Base-by-base conservation (phyloP, 140 eudicot genomes). In the Eryngium alpinum region DNA sequence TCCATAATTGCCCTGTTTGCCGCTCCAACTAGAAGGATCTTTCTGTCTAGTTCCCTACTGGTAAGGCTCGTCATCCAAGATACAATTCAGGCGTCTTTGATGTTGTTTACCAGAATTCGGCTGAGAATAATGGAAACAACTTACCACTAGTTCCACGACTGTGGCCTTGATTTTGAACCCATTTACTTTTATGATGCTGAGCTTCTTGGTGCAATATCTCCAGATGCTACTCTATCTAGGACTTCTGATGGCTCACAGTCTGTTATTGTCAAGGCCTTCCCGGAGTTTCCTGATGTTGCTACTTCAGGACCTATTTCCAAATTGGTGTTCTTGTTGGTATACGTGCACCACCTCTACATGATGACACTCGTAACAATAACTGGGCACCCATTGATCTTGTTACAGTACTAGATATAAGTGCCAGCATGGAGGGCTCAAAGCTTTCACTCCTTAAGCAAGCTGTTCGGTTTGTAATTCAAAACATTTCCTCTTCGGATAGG, bases 351-450 rank as follows among this genome's bases (percentile, higher is more conserved):
- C 71, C 86, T 3, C 71, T 86, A 4, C 65, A 43, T 22, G 75
- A 79, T 44, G 72, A 83, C 17, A 50, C 76, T 60, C 78, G 51
- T 11, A 60, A 65, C 57, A 32, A 32, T 17, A 56, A 51, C n/a
- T 87, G 88, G 51, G 87, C 91, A 5, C 85, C 91, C 18, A 78
- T 88, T 67, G 91, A 88, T 84, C 86, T 88, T 51, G 91, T 85
- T 13, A 75, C 84, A 1, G 91, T 88, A 32, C 89, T 88, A 19
- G 91, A 88, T 75, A 65, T 88, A 18, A 88, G 89, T 78, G 89
- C 89, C 22, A 88, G 91, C 82, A 88, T 88, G 91, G 50, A 56
- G 1, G 91, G 91, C 18, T 38, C 82, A 18, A 88, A 88, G 82
- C 60, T 88, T 50, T 59, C 75, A 10, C 86, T 88, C 24, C 78